These are phyloP conservation scores for Lunularia cruciata DNA, from an alignment of 225 moss, liverwort and hornwort species.

Conservation along the genomic window DNA sequence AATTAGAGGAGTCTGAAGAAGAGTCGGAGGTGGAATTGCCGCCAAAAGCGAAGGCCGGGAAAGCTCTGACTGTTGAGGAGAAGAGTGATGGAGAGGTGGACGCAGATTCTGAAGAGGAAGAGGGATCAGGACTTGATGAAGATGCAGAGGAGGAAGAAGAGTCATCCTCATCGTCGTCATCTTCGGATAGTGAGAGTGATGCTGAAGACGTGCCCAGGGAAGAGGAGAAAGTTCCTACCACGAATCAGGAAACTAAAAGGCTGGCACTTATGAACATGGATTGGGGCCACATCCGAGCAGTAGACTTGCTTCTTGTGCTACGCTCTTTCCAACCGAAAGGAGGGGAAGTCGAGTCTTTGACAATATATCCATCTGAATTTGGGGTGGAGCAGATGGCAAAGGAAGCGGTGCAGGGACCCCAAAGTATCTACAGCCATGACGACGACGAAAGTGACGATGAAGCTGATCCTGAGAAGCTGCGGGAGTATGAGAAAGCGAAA, in stretches of 20 bases:
- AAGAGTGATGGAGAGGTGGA: slow-evolving; percentile 5
- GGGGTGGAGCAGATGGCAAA: slow-evolving; percentile 77
- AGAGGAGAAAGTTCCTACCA: slow-evolving; percentile 65
- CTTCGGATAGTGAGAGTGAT: slow-evolving; percentile 69
- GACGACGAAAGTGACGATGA: slow-evolving; percentile 72
- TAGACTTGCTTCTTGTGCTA: slow-evolving; percentile 77
- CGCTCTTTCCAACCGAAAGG: slow-evolving; percentile 82
- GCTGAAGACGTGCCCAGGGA: slow-evolving; percentile 39
- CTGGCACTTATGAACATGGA: slow-evolving; percentile 96
- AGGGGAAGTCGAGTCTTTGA: slow-evolving; percentile 57
- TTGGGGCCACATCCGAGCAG: slow-evolving; percentile 85
- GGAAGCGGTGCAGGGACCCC: slow-evolving; percentile 79
- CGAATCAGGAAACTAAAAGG: slow-evolving; percentile 67
- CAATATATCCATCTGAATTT: slow-evolving; percentile 84
- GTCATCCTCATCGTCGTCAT: slow-evolving; percentile 64
- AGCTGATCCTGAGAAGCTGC: slow-evolving; percentile 80
- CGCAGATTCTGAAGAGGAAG: not conserved
- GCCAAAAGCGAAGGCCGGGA: slow-evolving; percentile 26
- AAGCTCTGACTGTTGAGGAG: not conserved
- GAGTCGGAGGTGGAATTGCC: slow-evolving; percentile 21
- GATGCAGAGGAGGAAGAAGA: slow-evolving; percentile 27
- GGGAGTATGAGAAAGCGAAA: slow-evolving; percentile 88
- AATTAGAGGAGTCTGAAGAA: slow-evolving; percentile 14
- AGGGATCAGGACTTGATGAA: slow-evolving; percentile 22
- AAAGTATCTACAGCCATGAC: slow-evolving; percentile 57